Percentiles rank a stretch among this genome's conserved stretches.
These are phyloP conservation scores for Misopates orontium DNA, from an alignment of 257 asterid genomes.

Conservation along the genomic window DNA sequence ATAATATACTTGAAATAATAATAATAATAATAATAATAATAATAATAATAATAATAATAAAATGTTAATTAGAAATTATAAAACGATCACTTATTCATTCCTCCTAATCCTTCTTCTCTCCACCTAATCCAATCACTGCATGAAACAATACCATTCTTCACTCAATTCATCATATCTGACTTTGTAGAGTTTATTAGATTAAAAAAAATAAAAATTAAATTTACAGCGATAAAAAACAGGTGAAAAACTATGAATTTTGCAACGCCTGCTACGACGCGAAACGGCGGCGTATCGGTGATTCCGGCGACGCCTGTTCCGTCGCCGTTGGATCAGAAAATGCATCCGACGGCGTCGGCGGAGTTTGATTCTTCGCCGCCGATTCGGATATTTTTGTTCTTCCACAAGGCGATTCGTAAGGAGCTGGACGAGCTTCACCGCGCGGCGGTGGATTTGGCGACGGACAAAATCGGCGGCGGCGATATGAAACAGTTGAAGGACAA, in stretches of 20 bases:
- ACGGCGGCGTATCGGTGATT: constrained; percentile 54
- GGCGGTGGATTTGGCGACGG: constrained; percentile 64
- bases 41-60: too few relatives aligned
- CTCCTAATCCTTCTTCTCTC: constrained; percentile 24
- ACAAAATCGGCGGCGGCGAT: constrained; percentile 55
- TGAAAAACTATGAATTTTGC: constrained; percentile 26
- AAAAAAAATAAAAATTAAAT: too few relatives aligned
- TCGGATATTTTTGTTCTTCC: constrained; percentile 72
- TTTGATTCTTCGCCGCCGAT: constrained; percentile 60
- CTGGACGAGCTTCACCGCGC: constrained; percentile 69
- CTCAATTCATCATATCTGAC: background rate
- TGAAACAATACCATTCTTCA: too few relatives aligned
- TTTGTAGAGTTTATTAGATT: too few relatives aligned
- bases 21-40: too few relatives aligned
- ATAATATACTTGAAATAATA: too few relatives aligned
- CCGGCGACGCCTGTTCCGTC: constrained; percentile 38
- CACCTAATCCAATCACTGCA: too few relatives aligned
- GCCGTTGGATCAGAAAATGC: constrained; percentile 38
- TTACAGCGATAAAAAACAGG: too few relatives aligned
- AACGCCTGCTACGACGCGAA: constrained; percentile 61
- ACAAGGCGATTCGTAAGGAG: constrained; percentile 80
- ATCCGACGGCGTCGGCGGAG: constrained; percentile 31
- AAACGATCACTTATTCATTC: too few relatives aligned
- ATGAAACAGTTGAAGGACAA: constrained; percentile 61
- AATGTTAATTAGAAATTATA: too few relatives aligned